Evolutionary conservation across 148 eudicot genomes (phyloP), one percentile per base, ranked within the genome.

Genomic region (Linanthus parryae): DNA sequence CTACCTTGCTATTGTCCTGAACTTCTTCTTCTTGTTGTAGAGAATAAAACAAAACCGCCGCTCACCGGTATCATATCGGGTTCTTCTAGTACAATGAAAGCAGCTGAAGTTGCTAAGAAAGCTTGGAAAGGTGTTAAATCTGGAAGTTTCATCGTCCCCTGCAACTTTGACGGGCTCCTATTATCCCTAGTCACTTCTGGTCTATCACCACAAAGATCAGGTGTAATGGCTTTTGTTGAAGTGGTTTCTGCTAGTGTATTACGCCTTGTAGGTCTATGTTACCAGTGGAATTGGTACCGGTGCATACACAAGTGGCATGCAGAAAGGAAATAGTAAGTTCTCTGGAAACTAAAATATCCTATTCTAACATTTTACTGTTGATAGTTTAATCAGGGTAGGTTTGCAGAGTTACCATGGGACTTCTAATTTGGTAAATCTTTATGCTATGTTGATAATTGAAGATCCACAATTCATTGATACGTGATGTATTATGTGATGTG

Each of bases 21-120:
- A 24, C 13, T 23, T 13, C 25, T 12, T 10, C 2, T 58, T 23
- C 19, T 14, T 44, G 28, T 59, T 71, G 58, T 82, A 87, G 96
- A 92, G 68, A 66, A 44, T 78, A 84, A 82, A 65, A 63, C 41
- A 54, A 68, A 66, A 51, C 94, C 96, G 20, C 72, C 75, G 63
- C 76, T 92, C 18, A 87, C 94, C 40, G 71, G 59, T 25, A 70
- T 79, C 55, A 79, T 92, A 62, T 85, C 96, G 23, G 79, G 67
- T 52, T 79, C 96, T 22, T 92, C 98, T 2, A 88, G 90, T 46
- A 62, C 69, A 56, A 87, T 87, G 96, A 80, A 84, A 77, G 81
- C 96, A 5, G 83, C 79, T 26, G 90, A 84, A 58, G 96, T 87
- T 71, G 94, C 96, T 13, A 75, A 70, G 57, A 92, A 71, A 74